A percentile compares a stretch with the other conserved stretches of the same genome.
These are phyloP conservation scores for Boletus speciosus DNA, from an alignment of 768 basidiomycete genomes.

Conservation along the genomic window DNA sequence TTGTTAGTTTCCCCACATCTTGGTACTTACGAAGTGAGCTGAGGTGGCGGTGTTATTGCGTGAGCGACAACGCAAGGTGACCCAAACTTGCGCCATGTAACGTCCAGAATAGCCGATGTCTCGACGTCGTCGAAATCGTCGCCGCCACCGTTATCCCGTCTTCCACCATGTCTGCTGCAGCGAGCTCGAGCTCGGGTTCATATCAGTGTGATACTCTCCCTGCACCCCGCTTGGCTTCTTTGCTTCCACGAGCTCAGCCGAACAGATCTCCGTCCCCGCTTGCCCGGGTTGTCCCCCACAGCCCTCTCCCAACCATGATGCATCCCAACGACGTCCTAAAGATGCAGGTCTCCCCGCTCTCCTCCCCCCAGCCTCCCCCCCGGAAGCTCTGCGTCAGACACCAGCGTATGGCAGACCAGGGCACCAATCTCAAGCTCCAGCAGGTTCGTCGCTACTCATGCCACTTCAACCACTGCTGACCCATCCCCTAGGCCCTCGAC, in stretches of 20 bases:
- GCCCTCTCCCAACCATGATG: background rate
- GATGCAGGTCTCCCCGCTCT: background rate
- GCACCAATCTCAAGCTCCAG: slow-evolving; percentile 88
- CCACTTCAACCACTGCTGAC: slow-evolving; percentile 2
- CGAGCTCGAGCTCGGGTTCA: slow-evolving; percentile 15
- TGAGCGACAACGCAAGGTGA: slow-evolving; percentile 1
- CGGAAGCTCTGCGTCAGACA: slow-evolving; percentile 90
- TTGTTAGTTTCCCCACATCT: slow-evolving; percentile 13
- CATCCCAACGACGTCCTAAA: background rate
- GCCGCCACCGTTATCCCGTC: no score
- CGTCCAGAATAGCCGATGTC: slow-evolving; percentile 12
- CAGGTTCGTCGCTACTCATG: slow-evolving; percentile 48
- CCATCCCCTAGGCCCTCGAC: slow-evolving; percentile 73
- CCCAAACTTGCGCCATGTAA: slow-evolving; percentile 31
- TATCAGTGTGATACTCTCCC: slow-evolving; percentile 75
- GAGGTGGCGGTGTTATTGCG: slow-evolving; percentile 21
- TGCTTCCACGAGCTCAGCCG: background rate
- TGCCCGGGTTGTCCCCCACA: slow-evolving; percentile 17
- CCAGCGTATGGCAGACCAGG: slow-evolving; percentile 95
- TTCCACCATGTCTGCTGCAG: slow-evolving; percentile 17
- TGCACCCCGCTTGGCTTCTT: slow-evolving; percentile 49
- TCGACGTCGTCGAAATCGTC: background rate
- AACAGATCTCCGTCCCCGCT: slow-evolving; percentile 4
- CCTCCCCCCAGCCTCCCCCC: slow-evolving; percentile 30
- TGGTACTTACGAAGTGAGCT: background rate